Evolutionary conservation across 306 rosid genomes (phyloP).

Genomic region (Ceratonia siliqua): DNA sequence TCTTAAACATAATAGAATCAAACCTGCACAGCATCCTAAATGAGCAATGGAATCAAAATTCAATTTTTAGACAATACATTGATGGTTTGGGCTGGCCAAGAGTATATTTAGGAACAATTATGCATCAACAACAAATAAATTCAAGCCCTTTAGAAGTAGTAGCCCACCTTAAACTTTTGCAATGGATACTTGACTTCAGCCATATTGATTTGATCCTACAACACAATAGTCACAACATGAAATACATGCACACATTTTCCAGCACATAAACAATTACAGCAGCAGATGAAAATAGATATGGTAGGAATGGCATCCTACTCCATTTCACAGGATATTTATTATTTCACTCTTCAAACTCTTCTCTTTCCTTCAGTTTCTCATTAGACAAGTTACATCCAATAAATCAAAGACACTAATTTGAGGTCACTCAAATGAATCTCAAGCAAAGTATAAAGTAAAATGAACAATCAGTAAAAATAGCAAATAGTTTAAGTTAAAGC

Average conservation of each 20-base stretch:
- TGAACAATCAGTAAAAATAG: not conserved
- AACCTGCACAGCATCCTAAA: slow-evolving; percentile 17
- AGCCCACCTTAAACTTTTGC: slow-evolving; percentile 78
- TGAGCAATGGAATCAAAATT: slow-evolving; percentile 2
- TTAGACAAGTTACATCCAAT: not conserved
- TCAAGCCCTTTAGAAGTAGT: slow-evolving; percentile 9
- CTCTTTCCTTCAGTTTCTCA: not conserved
- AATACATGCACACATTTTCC: slow-evolving; percentile 16
- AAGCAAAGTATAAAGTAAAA: not conserved
- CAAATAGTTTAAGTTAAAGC: not conserved
- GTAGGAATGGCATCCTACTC: slow-evolving; percentile 4
- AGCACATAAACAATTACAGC: slow-evolving; percentile 29
- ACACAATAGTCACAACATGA: slow-evolving; percentile 27
- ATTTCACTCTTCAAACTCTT: not conserved
- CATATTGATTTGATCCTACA: slow-evolving; percentile 91
- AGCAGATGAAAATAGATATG: slow-evolving; percentile 13
- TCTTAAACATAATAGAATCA: slow-evolving; percentile 13
- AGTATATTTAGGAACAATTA: slow-evolving; percentile 13
- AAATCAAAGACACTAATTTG: not conserved
- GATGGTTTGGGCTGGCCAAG: not conserved
- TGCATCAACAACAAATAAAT: slow-evolving; percentile 29
- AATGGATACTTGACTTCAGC: slow-evolving; percentile 78
- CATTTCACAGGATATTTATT: not conserved
- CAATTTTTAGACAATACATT: not conserved
- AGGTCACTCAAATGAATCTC: not conserved